Evolutionary conservation across 768 basidiomycete species (phyloP), one percentile per base, ranked within the genome.

Genomic region (Boletus huronensis): DNA sequence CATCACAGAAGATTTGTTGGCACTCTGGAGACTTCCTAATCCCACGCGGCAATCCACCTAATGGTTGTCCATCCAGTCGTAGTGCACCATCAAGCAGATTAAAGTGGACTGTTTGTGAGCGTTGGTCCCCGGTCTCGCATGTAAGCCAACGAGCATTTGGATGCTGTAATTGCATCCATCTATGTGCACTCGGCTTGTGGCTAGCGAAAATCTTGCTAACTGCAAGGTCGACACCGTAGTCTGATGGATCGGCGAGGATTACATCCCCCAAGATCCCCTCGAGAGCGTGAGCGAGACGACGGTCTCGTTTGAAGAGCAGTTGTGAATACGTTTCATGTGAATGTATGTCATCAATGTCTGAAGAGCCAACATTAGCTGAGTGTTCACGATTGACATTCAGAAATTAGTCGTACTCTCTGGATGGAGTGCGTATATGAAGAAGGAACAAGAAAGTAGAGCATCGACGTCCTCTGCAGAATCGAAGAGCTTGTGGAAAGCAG

Each of bases 261-360:
- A n/a, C 21, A 29, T 41, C 23, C 3, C 40, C 32, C 26, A 60
- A 11, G 2, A 52, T 16, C 1, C 43, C 26, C 39, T 70, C 63
- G 14, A 72, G n/a, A 9, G 42, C 26, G 13, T 55, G 49, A 5
- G 67, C 53, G 7, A 70, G 41, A 35, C 66, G 61, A n/a, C 52
- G 25, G 31, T 73, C 62, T 5, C 68, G 60, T 17, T 61, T 42
- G 16, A 64, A 41, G 19, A 62, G 46, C 16, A 35, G 5, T 6
- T 7, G 5, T 14, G 34, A 35, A 7, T 35, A 17, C 2, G 0
- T 10, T 10, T 29, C 6, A 9, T 9, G 8, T 1, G 2, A 10
- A 29, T 29, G 3, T 10, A 1, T 10, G 10, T 8, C 9, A 31
- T 31, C 10, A 5, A 11, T 11, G 7, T 46, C 40, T 41, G 40